phyloP scores from a whole-genome alignment of 192 early-diverging fungal genomes.

The Coemansia sp. region DNA sequence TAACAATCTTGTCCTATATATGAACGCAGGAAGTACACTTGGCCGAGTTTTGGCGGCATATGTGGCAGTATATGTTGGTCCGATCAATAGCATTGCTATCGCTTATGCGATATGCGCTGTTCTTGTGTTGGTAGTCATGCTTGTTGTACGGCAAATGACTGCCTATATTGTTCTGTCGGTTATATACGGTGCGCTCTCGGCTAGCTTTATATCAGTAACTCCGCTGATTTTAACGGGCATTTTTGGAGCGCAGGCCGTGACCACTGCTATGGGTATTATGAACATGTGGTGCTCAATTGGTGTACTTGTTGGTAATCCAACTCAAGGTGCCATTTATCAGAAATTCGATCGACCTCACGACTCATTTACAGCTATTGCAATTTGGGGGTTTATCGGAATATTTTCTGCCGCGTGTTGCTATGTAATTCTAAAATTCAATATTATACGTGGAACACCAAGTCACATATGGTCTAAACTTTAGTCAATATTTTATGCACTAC shows the following conservation, averaged over 20 bases:
- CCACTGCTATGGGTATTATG: slow-evolving; percentile 42
- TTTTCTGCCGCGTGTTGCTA: slow-evolving; percentile 31
- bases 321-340: slow-evolving; percentile 47
- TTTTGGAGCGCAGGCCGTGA: slow-evolving; percentile 35
- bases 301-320: slow-evolving; percentile 41
- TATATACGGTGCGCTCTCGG: slow-evolving; percentile 31
- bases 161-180: slow-evolving; percentile 31
- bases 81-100: slow-evolving; percentile 38
- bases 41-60: slow-evolving; percentile 35
- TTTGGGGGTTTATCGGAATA: slow-evolving; percentile 36
- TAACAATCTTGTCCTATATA: slow-evolving; percentile 36
- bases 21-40: slow-evolving; percentile 44
- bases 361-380: slow-evolving; percentile 27
- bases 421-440: slow-evolving; percentile 16
- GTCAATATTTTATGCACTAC: no score
- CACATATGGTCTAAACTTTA: slow-evolving; percentile 28
- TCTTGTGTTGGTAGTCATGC: slow-evolving; percentile 33
- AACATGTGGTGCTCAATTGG: slow-evolving; percentile 44
- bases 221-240: slow-evolving; percentile 30
- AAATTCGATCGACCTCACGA: slow-evolving; percentile 28
- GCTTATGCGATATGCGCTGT: slow-evolving; percentile 30
- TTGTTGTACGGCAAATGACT: slow-evolving; percentile 38
- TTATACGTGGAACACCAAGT: slow-evolving; percentile 9
- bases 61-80: slow-evolving; percentile 17
- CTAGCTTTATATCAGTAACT: slow-evolving; percentile 40